phyloP scores from a whole-genome alignment of 352 stramenopile genomes.

The Globisporangium canariense region DNA sequence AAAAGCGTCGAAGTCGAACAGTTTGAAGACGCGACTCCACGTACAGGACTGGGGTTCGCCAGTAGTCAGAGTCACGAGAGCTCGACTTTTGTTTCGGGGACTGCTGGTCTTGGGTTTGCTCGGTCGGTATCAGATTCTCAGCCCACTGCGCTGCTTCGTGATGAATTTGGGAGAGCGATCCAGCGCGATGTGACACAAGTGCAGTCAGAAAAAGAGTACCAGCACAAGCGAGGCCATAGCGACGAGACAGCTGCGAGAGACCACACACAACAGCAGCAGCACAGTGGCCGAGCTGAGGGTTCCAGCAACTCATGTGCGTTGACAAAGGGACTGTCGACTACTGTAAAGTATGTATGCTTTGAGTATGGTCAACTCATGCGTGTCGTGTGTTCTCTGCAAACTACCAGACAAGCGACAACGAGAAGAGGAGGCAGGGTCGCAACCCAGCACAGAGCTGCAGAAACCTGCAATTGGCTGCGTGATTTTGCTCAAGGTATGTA shows the following conservation, averaged over 20 bases:
- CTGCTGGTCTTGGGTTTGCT: background rate
- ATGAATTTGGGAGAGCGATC: slow-evolving; percentile 32
- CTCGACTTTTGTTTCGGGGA: background rate
- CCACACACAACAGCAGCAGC: background rate
- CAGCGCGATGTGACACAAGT: background rate
- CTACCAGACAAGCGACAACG: slow-evolving; percentile 9
- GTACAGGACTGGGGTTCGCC: slow-evolving; percentile 30
- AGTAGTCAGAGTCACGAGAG: background rate
- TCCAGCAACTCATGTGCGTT: slow-evolving; percentile 3
- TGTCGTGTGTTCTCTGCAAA: background rate
- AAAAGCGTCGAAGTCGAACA: slow-evolving; percentile 23
- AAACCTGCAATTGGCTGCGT: slow-evolving; percentile 17
- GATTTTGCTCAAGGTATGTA: slow-evolving; percentile 31
- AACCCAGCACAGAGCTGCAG: background rate
- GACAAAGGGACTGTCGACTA: background rate
- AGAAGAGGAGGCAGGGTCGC: background rate
- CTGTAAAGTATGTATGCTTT: too few relatives aligned
- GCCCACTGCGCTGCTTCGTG: slow-evolving; percentile 6
- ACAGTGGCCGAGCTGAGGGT: background rate
- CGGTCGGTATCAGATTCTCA: background rate
- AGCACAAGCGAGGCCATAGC: background rate
- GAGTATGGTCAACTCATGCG: too few relatives aligned
- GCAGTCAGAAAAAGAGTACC: background rate
- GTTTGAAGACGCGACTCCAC: slow-evolving; percentile 54
- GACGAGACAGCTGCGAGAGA: background rate